Evolutionary conservation across 2,329 filamentous ascomycete species (phyloP).

Genomic region (Cordyceps militaris): DNA sequence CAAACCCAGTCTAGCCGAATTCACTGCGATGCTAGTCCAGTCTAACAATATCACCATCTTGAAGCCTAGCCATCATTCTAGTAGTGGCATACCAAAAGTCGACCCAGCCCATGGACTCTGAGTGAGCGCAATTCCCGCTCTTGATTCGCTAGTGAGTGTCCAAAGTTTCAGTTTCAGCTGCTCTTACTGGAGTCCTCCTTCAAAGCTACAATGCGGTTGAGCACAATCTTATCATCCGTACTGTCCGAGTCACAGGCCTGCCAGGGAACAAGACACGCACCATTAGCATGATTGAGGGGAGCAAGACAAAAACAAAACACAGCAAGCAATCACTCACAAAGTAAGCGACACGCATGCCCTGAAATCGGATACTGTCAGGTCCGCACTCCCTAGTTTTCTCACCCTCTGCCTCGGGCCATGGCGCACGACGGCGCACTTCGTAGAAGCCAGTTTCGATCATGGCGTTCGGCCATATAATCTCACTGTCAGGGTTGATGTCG

Average conservation of each 20-base stretch:
- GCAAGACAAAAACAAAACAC: constrained; percentile 9
- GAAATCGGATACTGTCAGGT: constrained; percentile 76
- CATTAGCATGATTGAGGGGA: not conserved
- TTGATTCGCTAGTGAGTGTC: too few species aligned
- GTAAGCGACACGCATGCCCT: constrained; percentile 83
- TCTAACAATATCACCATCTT: too few species aligned
- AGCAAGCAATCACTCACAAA: constrained; percentile 44
- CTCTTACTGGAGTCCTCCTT: constrained; percentile 66
- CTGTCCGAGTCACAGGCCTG: constrained; percentile 68
- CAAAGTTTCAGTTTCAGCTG: too few species aligned
- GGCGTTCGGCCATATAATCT: constrained; percentile 67
- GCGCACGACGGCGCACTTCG: constrained; percentile 64
- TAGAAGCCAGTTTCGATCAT: constrained; percentile 78
- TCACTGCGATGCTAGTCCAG: too few species aligned
- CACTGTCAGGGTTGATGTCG: constrained; percentile 77
- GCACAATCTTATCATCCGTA: constrained; percentile 59
- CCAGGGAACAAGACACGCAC: not conserved
- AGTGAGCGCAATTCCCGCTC: too few species aligned
- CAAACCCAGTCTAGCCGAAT: too few species aligned
- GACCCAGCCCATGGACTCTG: too few species aligned
- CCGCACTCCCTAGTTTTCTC: constrained; percentile 58
- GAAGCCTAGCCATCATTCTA: too few species aligned
- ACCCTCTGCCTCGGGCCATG: constrained; percentile 74
- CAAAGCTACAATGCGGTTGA: constrained; percentile 82
- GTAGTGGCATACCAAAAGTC: too few species aligned